phyloP scores from a whole-genome alignment of 169 alveolate species.

The Plasmodium gallinaceum region DNA sequence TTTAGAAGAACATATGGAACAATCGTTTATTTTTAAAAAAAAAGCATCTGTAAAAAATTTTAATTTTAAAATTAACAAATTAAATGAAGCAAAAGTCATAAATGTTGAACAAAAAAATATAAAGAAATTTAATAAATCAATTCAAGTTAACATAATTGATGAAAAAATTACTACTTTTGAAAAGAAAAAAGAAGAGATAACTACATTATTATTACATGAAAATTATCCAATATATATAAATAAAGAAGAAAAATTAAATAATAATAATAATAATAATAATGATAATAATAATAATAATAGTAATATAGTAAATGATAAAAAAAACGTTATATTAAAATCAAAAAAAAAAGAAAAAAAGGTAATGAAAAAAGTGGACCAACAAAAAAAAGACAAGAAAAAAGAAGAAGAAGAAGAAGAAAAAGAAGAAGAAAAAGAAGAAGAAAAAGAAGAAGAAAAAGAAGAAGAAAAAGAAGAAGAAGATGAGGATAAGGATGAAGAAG shows the following conservation, averaged over 20 bases:
- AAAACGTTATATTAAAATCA: too few species aligned
- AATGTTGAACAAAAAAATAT: slow-evolving; percentile 17
- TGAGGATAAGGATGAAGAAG: neutral
- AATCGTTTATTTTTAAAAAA: slow-evolving; percentile 56
- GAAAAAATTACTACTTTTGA: neutral
- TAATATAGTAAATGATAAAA: too few species aligned
- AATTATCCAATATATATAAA: neutral
- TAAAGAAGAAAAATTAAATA: neutral
- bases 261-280: too few species aligned
- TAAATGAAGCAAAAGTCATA: slow-evolving; percentile 25
- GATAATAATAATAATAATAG: too few species aligned
- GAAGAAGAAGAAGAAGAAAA: too few species aligned
- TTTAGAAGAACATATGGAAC: slow-evolving; percentile 26
- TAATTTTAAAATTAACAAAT: slow-evolving; percentile 40
- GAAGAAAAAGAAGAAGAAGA: neutral
- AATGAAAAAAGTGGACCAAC: too few species aligned
- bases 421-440: neutral
- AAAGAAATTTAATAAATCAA: slow-evolving; percentile 51
- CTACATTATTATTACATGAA: neutral
- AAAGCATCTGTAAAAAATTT: slow-evolving; percentile 42
- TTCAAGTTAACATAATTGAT: slow-evolving; percentile 35
- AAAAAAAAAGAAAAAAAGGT: too few species aligned
- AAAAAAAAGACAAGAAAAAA: too few species aligned
- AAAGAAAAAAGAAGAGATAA: neutral
- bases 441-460: neutral